Conservation (phyloP, 768 basidiomycete genomes). For the Suillus luteus region DNA sequence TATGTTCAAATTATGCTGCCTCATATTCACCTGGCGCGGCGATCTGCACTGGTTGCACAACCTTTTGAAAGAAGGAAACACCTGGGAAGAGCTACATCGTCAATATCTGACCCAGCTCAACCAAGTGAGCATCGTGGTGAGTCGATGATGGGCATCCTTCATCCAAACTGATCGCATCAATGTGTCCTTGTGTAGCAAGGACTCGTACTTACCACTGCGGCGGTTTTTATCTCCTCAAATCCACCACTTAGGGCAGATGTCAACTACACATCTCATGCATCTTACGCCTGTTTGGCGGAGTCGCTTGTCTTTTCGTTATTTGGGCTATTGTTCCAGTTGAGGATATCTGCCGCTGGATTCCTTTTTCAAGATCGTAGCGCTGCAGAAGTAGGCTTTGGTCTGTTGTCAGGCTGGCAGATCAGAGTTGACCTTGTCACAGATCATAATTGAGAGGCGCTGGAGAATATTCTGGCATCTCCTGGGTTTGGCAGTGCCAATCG, state of each 20-base stretch:
- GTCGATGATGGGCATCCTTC: neutral
- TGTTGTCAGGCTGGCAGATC: neutral
- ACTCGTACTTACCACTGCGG: neutral
- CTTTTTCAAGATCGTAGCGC: neutral
- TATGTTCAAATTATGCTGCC: neutral
- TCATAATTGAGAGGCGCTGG: neutral
- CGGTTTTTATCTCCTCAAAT: neutral
- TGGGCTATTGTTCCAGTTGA: neutral
- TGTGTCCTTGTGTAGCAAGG: neutral
- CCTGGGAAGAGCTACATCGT: neutral
- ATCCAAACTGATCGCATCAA: neutral
- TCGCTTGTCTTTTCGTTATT: conserved; percentile 1
- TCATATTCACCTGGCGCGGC: neutral
- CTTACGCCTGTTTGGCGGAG: conserved; percentile 1
- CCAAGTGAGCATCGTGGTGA: neutral
- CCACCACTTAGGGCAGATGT: neutral
- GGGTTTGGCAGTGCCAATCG: neutral
- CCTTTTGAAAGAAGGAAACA: neutral
- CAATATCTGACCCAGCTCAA: neutral
- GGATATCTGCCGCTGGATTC: neutral
- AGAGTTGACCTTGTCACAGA: neutral
- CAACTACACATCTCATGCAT: neutral
- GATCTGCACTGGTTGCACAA: neutral
- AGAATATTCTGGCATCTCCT: neutral
- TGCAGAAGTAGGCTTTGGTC: neutral